Conservation (phyloP, 371 early-diverging fungal species). For the Zancudomyces culisetae region DNA sequence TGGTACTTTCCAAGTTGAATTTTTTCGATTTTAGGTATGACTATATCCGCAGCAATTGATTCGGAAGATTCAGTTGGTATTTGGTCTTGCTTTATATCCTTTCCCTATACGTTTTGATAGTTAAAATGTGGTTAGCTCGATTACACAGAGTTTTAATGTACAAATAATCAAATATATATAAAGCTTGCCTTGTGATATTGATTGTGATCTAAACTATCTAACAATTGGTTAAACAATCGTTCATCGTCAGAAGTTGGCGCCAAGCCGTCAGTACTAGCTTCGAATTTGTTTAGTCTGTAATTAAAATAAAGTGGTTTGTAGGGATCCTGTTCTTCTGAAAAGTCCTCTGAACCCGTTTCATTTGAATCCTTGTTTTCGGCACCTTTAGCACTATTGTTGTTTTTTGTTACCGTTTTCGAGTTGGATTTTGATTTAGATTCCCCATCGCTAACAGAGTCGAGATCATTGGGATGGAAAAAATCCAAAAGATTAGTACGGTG, state of each 20-base stretch:
- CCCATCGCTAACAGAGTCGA: too few species aligned
- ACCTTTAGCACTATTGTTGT: too few species aligned
- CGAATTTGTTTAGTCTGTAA: conserved; percentile 7
- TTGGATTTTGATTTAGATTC: too few species aligned
- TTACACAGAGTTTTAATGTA: conserved; percentile 8
- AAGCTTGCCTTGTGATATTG: conserved; percentile 1
- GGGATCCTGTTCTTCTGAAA: too few species aligned
- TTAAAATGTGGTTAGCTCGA: background rate
- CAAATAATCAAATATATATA: background rate
- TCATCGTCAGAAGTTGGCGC: conserved; percentile 9
- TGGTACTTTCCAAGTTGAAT: conserved; percentile 63
- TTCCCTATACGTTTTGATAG: background rate
- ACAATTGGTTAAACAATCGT: conserved; percentile 6
- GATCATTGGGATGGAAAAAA: too few species aligned
- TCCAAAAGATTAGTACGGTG: too few species aligned
- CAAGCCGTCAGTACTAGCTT: conserved; percentile 10
- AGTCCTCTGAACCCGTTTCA: background rate
- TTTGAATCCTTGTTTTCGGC: background rate
- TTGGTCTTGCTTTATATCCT: background rate
- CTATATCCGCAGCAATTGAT: background rate
- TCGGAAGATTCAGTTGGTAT: background rate
- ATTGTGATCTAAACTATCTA: background rate
- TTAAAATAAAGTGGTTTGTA: conserved; percentile 10
- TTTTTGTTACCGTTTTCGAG: too few species aligned
- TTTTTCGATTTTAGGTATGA: conserved; percentile 33